These are phyloP conservation scores for Moniliella sp. DNA, from an alignment of 1,284 basidiomycete species.

Conservation along the genomic window DNA sequence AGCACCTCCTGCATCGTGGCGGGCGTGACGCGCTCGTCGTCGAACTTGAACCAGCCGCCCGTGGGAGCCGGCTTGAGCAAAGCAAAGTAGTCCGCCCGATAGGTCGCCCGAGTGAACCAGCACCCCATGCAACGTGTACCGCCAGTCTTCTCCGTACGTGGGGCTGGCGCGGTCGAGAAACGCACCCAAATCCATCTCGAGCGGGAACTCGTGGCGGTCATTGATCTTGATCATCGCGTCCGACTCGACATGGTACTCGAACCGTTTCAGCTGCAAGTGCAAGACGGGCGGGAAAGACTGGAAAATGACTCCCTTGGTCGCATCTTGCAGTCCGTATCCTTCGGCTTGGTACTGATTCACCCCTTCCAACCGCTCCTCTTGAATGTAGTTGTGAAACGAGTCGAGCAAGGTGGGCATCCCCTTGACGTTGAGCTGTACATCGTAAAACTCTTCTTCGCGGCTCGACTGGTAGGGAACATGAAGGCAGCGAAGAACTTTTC, in stretches of 20 bases:
- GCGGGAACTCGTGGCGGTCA: slow-evolving; percentile 95
- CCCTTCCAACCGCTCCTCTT: slow-evolving; percentile 86
- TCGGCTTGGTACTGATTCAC: slow-evolving; percentile 99
- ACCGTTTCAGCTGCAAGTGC: slow-evolving; percentile 90
- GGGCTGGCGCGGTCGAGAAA: slow-evolving; percentile 53
- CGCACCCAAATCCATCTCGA: slow-evolving; percentile 80
- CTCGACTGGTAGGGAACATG: slow-evolving; percentile 93
- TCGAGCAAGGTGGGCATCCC: too few relatives aligned
- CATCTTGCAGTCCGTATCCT: slow-evolving; percentile 93
- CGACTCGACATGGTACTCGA: slow-evolving; percentile 95
- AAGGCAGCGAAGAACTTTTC: slow-evolving; percentile 98
- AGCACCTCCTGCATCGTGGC: slow-evolving; percentile 92
- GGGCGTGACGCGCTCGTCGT: slow-evolving; percentile 93
- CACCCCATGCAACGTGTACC: slow-evolving; percentile 87
- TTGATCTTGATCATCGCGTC: too few relatives aligned
- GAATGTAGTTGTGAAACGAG: slow-evolving; percentile 89
- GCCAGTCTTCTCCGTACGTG: slow-evolving; percentile 57
- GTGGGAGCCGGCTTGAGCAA: slow-evolving; percentile 89
- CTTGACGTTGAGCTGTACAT: too few relatives aligned
- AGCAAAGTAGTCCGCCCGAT: slow-evolving; percentile 96
- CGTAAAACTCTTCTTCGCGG: slow-evolving; percentile 80
- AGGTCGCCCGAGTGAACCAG: slow-evolving; percentile 95
- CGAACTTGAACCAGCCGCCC: slow-evolving; percentile 91
- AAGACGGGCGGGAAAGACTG: too few relatives aligned
- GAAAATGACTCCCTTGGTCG: slow-evolving; percentile 98